Evolutionary conservation across 768 basidiomycete species (phyloP).

Genomic region (Xerocomus spinulosus): DNA sequence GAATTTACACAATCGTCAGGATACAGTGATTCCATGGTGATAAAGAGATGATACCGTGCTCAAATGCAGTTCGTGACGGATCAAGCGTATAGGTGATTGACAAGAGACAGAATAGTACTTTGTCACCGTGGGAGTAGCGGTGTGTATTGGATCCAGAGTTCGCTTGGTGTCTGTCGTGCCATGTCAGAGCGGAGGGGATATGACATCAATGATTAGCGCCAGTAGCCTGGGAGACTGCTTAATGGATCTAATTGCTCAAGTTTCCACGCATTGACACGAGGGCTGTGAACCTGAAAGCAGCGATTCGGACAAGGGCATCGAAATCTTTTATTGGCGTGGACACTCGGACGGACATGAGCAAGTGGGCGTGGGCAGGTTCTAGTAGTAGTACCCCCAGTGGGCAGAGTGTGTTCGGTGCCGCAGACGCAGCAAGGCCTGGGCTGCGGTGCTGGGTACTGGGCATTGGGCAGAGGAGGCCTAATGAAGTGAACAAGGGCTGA

Average conservation of each 20-base stretch:
- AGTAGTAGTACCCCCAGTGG: too few relatives aligned
- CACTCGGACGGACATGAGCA: too few relatives aligned
- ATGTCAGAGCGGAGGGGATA: background rate
- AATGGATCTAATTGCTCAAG: background rate
- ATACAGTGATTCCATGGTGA: too few relatives aligned
- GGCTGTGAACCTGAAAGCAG: background rate
- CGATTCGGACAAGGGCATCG: background rate
- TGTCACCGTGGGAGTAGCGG: background rate
- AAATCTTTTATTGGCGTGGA: background rate
- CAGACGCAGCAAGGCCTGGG: background rate
- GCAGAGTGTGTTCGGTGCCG: slow-evolving; percentile 1
- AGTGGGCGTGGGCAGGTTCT: too few relatives aligned
- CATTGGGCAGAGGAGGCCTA: background rate
- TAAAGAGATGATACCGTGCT: too few relatives aligned
- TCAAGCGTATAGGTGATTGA: too few relatives aligned
- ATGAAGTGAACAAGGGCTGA: background rate
- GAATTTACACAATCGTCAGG: too few relatives aligned
- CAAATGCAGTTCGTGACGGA: too few relatives aligned
- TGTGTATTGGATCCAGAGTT: background rate
- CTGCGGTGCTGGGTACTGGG: slow-evolving; percentile 11
- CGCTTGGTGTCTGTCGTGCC: background rate
- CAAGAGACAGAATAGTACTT: background rate
- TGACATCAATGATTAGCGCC: slow-evolving; percentile 14
- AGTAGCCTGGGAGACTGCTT: slow-evolving; percentile 5
- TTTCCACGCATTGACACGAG: background rate